phyloP scores from a whole-genome alignment of 345 rosid species.

The Syzygium aromaticum region DNA sequence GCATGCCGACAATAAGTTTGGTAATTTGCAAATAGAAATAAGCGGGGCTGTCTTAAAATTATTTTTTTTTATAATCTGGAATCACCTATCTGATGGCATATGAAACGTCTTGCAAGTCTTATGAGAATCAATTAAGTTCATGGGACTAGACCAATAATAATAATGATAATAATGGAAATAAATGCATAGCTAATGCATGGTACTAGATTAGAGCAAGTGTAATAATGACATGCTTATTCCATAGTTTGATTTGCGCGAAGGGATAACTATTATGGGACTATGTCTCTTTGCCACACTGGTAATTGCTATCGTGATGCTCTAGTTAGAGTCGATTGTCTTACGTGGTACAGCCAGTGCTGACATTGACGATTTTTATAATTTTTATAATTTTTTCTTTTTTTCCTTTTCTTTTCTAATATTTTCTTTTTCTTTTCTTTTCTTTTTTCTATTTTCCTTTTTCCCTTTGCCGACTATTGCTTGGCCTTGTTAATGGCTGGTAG shows the following conservation, averaged over 20 bases:
- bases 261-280: neutral
- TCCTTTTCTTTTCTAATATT: no score
- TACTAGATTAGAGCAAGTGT: neutral
- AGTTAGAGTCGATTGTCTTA: no score
- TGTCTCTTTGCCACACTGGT: no score
- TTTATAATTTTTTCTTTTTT: no score
- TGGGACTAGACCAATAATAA: neutral
- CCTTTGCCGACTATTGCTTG: fast-evolving
- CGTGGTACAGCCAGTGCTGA: no score
- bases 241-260: neutral
- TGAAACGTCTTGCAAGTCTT: neutral
- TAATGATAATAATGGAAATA: neutral
- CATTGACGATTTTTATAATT: no score
- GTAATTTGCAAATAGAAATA: no score
- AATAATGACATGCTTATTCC: neutral
- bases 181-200: neutral
- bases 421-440: no score
- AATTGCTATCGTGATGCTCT: no score
- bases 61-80: neutral
- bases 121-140: neutral
- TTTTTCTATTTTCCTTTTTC: no score
- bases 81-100: neutral
- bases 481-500: no score
- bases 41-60: neutral
- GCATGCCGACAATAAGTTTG: neutral